phyloP scores from a whole-genome alignment of 2,329 filamentous ascomycete genomes.

The Diaporthe sp. region DNA sequence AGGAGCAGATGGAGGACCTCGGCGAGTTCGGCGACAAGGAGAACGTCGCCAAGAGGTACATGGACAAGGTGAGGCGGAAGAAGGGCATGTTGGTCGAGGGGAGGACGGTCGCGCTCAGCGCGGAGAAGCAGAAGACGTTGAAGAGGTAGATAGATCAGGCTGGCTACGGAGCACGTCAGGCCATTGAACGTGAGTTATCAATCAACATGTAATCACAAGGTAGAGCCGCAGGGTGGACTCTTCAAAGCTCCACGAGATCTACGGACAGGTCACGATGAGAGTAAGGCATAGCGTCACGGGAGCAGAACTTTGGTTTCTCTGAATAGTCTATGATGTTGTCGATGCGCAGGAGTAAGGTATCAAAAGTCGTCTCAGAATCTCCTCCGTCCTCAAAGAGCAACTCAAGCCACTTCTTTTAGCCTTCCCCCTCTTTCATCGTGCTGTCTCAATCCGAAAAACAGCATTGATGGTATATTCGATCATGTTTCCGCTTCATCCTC shows the following conservation, averaged over 20 bases:
- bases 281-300: not conserved
- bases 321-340: constrained; percentile 36
- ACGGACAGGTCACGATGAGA: not conserved
- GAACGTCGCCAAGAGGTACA: constrained; percentile 96
- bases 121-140: constrained; percentile 87
- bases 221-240: not conserved
- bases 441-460: constrained; percentile 3
- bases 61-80: constrained; percentile 86
- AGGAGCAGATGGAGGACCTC: constrained; percentile 95
- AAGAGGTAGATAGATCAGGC: constrained; percentile 67
- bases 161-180: not conserved
- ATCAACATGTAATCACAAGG: not conserved
- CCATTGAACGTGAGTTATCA: too few species aligned
- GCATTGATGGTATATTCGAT: constrained; percentile 21
- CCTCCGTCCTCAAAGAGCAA: constrained; percentile 3
- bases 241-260: not conserved
- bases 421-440: constrained; percentile 3
- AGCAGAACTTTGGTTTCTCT: constrained; percentile 27
- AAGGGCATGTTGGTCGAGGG: constrained; percentile 91
- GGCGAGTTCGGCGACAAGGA: constrained; percentile 94
- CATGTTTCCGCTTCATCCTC: constrained; percentile 22
- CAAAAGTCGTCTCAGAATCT: constrained; percentile 25
- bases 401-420: constrained; percentile 16
- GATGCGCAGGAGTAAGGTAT: constrained; percentile 24
- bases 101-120: constrained; percentile 82